Conservation (phyloP, 2,329 filamentous ascomycete species). For the Didymella pinodella region DNA sequence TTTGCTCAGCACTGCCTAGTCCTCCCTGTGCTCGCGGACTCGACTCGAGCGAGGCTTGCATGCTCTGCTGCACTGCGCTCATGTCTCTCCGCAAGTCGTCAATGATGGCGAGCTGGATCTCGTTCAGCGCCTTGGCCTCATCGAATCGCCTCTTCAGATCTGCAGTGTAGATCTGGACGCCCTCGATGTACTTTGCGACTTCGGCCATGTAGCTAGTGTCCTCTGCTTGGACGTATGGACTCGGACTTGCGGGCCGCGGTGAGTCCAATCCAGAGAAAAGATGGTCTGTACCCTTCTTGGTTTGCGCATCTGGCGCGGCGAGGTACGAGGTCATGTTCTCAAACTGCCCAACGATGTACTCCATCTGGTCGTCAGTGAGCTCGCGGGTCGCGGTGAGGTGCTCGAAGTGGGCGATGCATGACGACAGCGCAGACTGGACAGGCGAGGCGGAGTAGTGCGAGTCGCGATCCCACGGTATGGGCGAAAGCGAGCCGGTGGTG, state of each 20-base stretch:
- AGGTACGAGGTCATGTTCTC: constrained; percentile 45
- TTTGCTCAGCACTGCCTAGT: constrained; percentile 5
- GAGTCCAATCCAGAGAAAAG: constrained; percentile 27
- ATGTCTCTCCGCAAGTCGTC: constrained; percentile 38
- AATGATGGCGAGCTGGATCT: constrained; percentile 45
- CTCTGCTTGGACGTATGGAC: constrained; percentile 9
- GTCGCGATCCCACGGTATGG: constrained; percentile 38
- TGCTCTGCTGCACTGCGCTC: constrained; percentile 24
- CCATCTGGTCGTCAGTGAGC: constrained; percentile 46
- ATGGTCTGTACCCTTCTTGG: constrained; percentile 30
- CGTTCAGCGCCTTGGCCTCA: constrained; percentile 45
- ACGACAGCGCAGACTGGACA: constrained; percentile 43
- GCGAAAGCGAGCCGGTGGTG: constrained; percentile 28
- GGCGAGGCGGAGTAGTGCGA: constrained; percentile 34
- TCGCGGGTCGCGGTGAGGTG: constrained; percentile 41
- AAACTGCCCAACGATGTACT: constrained; percentile 45
- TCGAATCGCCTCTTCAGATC: constrained; percentile 44
- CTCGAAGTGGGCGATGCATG: constrained; percentile 44
- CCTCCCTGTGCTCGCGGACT: constrained; percentile 1
- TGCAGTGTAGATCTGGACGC: constrained; percentile 36
- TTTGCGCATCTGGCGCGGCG: constrained; percentile 38
- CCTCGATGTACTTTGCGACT: constrained; percentile 39
- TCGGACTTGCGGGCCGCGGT: constrained; percentile 11
- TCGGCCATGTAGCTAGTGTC: constrained; percentile 35
- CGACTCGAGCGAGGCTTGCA: constrained; percentile 21